These are phyloP conservation scores for Tolypocladium inflatum DNA, from an alignment of 2,329 filamentous ascomycete genomes.

Conservation along the genomic window DNA sequence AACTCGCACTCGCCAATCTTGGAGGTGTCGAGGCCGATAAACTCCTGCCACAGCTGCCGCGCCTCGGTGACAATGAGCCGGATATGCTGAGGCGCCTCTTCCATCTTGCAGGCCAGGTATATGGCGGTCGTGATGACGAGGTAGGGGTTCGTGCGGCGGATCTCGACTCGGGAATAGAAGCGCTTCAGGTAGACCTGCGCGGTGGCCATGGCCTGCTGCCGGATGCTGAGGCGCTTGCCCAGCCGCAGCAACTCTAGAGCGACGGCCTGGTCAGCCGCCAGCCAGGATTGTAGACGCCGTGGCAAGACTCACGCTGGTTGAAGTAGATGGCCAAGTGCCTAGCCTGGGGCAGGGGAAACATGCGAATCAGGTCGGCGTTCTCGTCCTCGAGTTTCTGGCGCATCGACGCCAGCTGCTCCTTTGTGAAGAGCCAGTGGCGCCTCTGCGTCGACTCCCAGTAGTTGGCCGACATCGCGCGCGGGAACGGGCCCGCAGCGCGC, in stretches of 20 bases:
- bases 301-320: slow-evolving; percentile 59
- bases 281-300: not conserved
- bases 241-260: slow-evolving; percentile 66
- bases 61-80: slow-evolving; percentile 82
- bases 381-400: slow-evolving; percentile 70
- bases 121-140: slow-evolving; percentile 87
- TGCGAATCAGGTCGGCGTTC: slow-evolving; percentile 62
- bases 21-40: slow-evolving; percentile 65
- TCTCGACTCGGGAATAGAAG: slow-evolving; percentile 86
- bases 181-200: slow-evolving; percentile 91
- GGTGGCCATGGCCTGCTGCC: slow-evolving; percentile 89
- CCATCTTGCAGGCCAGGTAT: slow-evolving; percentile 96
- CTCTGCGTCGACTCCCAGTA: slow-evolving; percentile 95
- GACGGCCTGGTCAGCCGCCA: not conserved
- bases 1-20: slow-evolving; percentile 93
- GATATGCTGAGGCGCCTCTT: slow-evolving; percentile 95
- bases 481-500: slow-evolving; percentile 3
- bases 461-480: slow-evolving; percentile 69
- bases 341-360: slow-evolving; percentile 73
- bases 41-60: slow-evolving; percentile 73
- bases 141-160: slow-evolving; percentile 87
- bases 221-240: slow-evolving; percentile 71
- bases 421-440: slow-evolving; percentile 82
- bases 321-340: slow-evolving; percentile 86
- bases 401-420: slow-evolving; percentile 66